Base-by-base conservation (phyloP, 1,284 basidiomycete species). In the Marasmius oreades region DNA sequence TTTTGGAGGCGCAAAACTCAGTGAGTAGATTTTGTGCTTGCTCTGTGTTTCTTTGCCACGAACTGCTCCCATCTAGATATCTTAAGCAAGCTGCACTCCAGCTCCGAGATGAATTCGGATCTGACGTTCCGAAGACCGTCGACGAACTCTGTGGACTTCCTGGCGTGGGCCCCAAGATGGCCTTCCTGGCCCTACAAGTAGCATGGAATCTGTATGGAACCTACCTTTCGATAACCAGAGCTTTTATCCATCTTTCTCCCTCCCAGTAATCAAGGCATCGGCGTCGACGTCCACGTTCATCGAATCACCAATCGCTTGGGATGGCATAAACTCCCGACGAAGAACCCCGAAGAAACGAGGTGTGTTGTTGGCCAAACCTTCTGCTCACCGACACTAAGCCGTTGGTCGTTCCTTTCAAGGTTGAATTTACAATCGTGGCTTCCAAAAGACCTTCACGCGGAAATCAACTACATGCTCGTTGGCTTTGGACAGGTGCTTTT, bases 251-350 rank as follows among this genome's bases (percentile, higher is more conserved):
- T 46, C 11, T 11, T 1, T 26, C 18, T 2, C 28, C 2, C 3
- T 2, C 16, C 56, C 63, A 93, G 92, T 47, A 95, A 97, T 64
- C 78, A 83, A n/a, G 96, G 95, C 0, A 97, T 99, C 37, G 96
- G 96, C 0, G 95, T 98, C 0, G 96, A 98, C 64, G 90, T 93
- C 0, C 95, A 99, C 66, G 96, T 99, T 1, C 95, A 98, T 64
- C 79, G 96, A 0, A 95, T 98, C 56, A 93, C 94, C 12, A 96
- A 98, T 64, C 80, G 95, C 18, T 73, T 98, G 0, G 87, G 90
- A 22, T 98, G 96, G 96, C 93, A 97, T 70, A 82, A 84, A 54
- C 84, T 81, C 2, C 83, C 84, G 4, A 96, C 94, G 0, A 92
- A 88, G 63, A 90, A 79, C 1, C 91, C 96, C 0, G 95, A 98